A percentile compares a stretch with the other conserved stretches of the same genome.
Conservation (phyloP, 768 basidiomycete species). For the Mycena belliarum region DNA sequence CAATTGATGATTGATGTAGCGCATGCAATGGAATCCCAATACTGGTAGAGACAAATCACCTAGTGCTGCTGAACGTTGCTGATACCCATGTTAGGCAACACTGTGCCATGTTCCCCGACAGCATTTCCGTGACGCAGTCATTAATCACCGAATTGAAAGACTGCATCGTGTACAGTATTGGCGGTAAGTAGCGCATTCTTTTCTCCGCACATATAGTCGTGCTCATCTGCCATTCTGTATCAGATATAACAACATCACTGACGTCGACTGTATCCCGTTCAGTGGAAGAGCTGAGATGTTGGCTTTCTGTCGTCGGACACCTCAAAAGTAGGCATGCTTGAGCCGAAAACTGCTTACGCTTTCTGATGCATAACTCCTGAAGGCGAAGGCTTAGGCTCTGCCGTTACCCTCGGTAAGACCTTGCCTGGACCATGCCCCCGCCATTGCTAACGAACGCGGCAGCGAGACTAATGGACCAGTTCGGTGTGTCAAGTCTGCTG, state of each 20-base stretch:
- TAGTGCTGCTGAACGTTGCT: background rate
- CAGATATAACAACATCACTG: constrained; percentile 7
- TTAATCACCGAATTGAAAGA: constrained; percentile 1
- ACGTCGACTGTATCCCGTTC: constrained; percentile 3
- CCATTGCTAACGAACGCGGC: background rate
- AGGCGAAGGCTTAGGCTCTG: background rate
- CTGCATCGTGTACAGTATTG: background rate
- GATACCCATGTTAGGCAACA: constrained; percentile 1
- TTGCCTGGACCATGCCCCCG: too few species aligned
- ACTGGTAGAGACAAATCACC: constrained; percentile 12
- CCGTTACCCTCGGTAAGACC: constrained; percentile 1
- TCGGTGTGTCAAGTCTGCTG: constrained; percentile 1
- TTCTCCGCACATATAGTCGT: background rate
- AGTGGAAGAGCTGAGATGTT: constrained; percentile 24
- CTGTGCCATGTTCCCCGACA: constrained; percentile 7
- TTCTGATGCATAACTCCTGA: too few species aligned
- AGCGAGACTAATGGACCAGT: constrained; percentile 11
- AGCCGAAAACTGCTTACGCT: background rate
- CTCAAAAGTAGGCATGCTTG: background rate
- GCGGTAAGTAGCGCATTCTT: constrained; percentile 5
- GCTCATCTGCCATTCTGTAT: background rate
- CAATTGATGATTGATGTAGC: background rate
- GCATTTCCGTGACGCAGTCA: background rate
- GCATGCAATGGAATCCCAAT: constrained; percentile 17
- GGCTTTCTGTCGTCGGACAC: constrained; percentile 24